phyloP scores from a whole-genome alignment of 768 basidiomycete genomes.

The Pisolithus marmoratus region DNA sequence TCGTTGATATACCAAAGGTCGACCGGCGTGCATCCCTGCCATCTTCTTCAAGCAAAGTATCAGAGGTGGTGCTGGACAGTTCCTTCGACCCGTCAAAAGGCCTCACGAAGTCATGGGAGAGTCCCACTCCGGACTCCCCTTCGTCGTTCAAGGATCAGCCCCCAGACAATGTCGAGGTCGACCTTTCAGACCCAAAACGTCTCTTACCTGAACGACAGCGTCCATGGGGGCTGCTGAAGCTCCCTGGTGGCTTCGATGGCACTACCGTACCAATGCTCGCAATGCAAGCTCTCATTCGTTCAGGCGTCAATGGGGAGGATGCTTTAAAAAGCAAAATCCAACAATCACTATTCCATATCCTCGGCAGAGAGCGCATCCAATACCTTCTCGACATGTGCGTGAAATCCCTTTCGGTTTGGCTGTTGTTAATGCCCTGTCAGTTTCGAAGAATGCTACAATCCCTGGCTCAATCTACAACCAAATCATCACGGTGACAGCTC shows the following conservation, averaged over 20 bases:
- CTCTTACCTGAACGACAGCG: constrained; percentile 30
- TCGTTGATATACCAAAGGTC: constrained; percentile 13
- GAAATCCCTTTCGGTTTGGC: neutral
- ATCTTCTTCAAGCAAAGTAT: constrained; percentile 13
- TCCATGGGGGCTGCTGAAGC: constrained; percentile 36
- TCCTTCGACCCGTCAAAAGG: constrained; percentile 9
- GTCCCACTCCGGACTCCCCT: constrained; percentile 7
- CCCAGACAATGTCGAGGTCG: constrained; percentile 22
- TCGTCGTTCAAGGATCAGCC: constrained; percentile 15
- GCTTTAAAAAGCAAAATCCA: constrained; percentile 18
- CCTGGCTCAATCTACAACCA: constrained; percentile 39
- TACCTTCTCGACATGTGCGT: constrained; percentile 37
- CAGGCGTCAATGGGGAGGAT: constrained; percentile 17
- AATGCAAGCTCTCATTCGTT: constrained; percentile 36
- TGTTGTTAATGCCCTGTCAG: neutral
- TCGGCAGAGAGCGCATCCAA: constrained; percentile 30
- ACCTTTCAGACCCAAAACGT: constrained; percentile 29
- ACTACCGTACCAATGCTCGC: constrained; percentile 41
- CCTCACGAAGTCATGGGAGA: constrained; percentile 17
- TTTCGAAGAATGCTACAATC: constrained; percentile 39
- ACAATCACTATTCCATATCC: constrained; percentile 26
- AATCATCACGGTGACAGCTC: constrained; percentile 24
- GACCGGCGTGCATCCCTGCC: constrained; percentile 22
- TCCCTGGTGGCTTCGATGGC: constrained; percentile 38
- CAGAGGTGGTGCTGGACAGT: constrained; percentile 17